Percentiles rank a stretch among this genome's conserved stretches.
Conservation (phyloP, 192 early-diverging fungal species). For the Gaertneriomyces semiglobifer region DNA sequence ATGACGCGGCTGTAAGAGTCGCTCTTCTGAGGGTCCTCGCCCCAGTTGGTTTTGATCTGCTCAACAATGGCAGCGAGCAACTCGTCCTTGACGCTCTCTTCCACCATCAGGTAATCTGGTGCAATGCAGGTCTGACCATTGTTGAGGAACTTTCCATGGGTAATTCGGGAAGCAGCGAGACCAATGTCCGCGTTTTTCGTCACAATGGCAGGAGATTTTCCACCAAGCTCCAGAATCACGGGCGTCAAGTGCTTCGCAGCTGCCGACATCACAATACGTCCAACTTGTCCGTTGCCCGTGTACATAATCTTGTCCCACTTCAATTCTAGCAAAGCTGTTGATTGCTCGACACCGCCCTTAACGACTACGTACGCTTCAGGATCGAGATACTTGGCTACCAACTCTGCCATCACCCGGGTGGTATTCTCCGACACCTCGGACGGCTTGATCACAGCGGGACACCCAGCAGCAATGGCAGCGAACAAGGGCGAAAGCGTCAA, state of each 20-base stretch:
- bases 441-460: slow-evolving; percentile 63
- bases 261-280: slow-evolving; percentile 74
- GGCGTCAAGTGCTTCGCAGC: slow-evolving; percentile 83
- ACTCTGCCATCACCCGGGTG: slow-evolving; percentile 55
- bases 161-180: slow-evolving; percentile 66
- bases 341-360: slow-evolving; percentile 70
- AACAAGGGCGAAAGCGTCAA: slow-evolving; percentile 71
- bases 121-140: slow-evolving; percentile 87
- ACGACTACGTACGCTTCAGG: slow-evolving; percentile 59
- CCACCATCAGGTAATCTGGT: slow-evolving; percentile 78
- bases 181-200: slow-evolving; percentile 54
- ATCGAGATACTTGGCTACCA: slow-evolving; percentile 78
- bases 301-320: slow-evolving; percentile 91
- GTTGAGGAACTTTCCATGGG: slow-evolving; percentile 81
- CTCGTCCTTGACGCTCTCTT: slow-evolving; percentile 54
- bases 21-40: slow-evolving; percentile 45
- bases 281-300: slow-evolving; percentile 83
- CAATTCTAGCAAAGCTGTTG: slow-evolving; percentile 67
- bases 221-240: slow-evolving; percentile 90
- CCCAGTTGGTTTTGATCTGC: slow-evolving; percentile 23
- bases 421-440: slow-evolving; percentile 74
- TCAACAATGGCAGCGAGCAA: slow-evolving; percentile 55
- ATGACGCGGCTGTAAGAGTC: slow-evolving; percentile 68
- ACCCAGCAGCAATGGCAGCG: slow-evolving; percentile 87
- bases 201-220: slow-evolving; percentile 73